These are phyloP conservation scores for Penicillium occitanis DNA, from an alignment of 2,329 filamentous ascomycete genomes.

Conservation along the genomic window DNA sequence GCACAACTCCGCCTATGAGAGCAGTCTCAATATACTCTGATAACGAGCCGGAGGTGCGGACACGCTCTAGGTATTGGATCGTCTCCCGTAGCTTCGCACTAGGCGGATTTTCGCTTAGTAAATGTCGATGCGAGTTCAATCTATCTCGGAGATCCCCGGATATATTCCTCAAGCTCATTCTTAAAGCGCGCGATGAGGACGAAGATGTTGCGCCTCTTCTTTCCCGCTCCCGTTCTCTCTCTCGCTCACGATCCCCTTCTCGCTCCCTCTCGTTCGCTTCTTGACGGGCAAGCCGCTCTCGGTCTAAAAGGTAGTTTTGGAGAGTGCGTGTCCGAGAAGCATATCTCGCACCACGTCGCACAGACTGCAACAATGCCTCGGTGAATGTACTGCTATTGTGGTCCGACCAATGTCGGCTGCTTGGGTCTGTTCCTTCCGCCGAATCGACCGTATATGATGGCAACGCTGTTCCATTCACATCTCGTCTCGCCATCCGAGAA, in stretches of 20 bases:
- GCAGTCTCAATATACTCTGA: slow-evolving; percentile 57
- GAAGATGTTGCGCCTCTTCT: slow-evolving; percentile 24
- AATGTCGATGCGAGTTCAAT: slow-evolving; percentile 38
- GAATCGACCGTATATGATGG: slow-evolving; percentile 25
- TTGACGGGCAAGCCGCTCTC: slow-evolving; percentile 29
- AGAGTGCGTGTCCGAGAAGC: slow-evolving; percentile 37
- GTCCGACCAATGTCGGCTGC: slow-evolving; percentile 25
- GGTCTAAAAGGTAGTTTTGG: slow-evolving; percentile 43
- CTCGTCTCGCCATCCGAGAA: slow-evolving; percentile 30
- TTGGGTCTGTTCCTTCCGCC: slow-evolving; percentile 27
- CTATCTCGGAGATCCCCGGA: slow-evolving; percentile 40
- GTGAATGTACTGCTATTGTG: slow-evolving; percentile 23
- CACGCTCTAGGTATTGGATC: slow-evolving; percentile 60
- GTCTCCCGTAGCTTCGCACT: slow-evolving; percentile 54
- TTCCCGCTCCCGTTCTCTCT: slow-evolving; percentile 25
- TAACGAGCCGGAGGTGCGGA: slow-evolving; percentile 55
- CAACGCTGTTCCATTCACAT: slow-evolving; percentile 26
- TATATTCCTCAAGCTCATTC: slow-evolving; percentile 32
- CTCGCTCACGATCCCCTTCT: slow-evolving; percentile 13
- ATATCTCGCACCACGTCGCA: slow-evolving; percentile 41
- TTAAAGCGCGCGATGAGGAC: slow-evolving; percentile 32
- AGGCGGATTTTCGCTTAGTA: slow-evolving; percentile 36
- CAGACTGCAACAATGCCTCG: slow-evolving; percentile 43
- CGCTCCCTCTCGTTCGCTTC: slow-evolving; percentile 25
- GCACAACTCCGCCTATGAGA: slow-evolving; percentile 54